phyloP scores from a whole-genome alignment of 495 filamentous ascomycete genomes.

The Aspergillus diversus region DNA sequence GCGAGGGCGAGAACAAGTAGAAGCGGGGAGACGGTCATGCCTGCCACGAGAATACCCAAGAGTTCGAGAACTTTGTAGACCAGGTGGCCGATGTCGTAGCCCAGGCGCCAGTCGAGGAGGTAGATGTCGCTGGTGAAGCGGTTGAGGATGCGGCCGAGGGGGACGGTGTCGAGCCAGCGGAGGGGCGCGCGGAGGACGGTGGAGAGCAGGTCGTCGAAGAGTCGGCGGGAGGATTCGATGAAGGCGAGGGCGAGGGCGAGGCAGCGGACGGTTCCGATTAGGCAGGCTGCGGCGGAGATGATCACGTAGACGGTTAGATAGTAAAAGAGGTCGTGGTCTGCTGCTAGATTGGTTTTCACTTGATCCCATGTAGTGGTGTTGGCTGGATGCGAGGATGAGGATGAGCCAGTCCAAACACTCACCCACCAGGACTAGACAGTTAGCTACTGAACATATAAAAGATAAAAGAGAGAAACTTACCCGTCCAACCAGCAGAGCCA shows the following conservation, averaged over 20 bases:
- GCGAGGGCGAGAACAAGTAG: slow-evolving; percentile 29
- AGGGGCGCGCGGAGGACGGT: slow-evolving; percentile 69
- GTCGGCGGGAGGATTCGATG: slow-evolving; percentile 60
- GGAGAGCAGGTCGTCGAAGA: slow-evolving; percentile 68
- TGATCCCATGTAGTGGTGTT: neutral
- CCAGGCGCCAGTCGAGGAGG: slow-evolving; percentile 63
- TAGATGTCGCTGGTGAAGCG: slow-evolving; percentile 77
- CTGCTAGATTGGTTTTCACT: slow-evolving; percentile 3
- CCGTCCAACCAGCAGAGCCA: slow-evolving; percentile 53
- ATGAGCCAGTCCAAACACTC: slow-evolving; percentile 62
- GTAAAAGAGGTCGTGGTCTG: slow-evolving; percentile 37
- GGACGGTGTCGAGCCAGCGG: slow-evolving; percentile 79
- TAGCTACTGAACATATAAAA: neutral
- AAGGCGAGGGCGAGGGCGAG: slow-evolving; percentile 60
- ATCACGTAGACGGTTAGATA: slow-evolving; percentile 70
- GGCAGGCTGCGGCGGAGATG: slow-evolving; percentile 58
- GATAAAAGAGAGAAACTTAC: slow-evolving; percentile 31
- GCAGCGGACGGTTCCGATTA: slow-evolving; percentile 61
- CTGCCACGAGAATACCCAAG: slow-evolving; percentile 33
- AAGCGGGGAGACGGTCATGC: slow-evolving; percentile 33
- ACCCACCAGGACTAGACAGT: slow-evolving; percentile 64
- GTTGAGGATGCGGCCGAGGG: slow-evolving; percentile 74
- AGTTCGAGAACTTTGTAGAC: slow-evolving; percentile 50
- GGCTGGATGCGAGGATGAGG: slow-evolving; percentile 15
- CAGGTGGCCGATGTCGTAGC: slow-evolving; percentile 61